phyloP scores from a whole-genome alignment of 2,329 filamentous ascomycete genomes.

The Claviceps pazoutovae region DNA sequence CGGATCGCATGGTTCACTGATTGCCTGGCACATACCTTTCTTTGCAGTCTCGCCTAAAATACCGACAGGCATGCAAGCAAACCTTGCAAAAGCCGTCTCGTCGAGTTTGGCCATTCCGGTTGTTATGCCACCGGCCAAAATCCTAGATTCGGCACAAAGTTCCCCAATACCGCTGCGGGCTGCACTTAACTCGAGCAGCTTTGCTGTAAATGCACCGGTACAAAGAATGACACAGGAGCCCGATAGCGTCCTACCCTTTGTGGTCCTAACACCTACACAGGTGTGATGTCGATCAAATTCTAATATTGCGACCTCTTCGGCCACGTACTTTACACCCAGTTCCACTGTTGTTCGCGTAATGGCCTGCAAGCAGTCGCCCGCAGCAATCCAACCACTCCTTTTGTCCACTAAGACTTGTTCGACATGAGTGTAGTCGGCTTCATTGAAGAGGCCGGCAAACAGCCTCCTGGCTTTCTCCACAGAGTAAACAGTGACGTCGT shows the following conservation, averaged over 20 bases:
- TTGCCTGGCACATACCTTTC: constrained; percentile 12
- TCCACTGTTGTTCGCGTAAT: constrained; percentile 38
- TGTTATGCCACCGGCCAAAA: constrained; percentile 44
- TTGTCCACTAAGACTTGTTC: constrained; percentile 47
- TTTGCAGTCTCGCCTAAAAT: constrained; percentile 26
- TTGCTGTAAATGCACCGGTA: constrained; percentile 44
- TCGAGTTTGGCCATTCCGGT: constrained; percentile 43
- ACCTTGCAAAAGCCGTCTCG: constrained; percentile 28
- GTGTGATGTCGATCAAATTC: constrained; percentile 29
- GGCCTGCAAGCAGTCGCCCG: constrained; percentile 40
- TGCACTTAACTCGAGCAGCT: constrained; percentile 38
- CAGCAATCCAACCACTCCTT: constrained; percentile 50
- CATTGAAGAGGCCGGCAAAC: constrained; percentile 44
- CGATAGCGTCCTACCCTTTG: constrained; percentile 26
- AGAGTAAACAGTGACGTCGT: constrained; percentile 29
- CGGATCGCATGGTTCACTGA: not conserved
- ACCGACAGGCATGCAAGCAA: constrained; percentile 35
- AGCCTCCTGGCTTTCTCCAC: constrained; percentile 32
- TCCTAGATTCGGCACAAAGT: constrained; percentile 38
- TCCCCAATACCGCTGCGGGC: constrained; percentile 29
- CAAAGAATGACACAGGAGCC: constrained; percentile 40
- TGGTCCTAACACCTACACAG: constrained; percentile 35
- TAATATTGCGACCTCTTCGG: constrained; percentile 34
- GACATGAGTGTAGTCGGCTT: constrained; percentile 44
- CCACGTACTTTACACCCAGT: constrained; percentile 45